Evolutionary conservation across 2,329 filamentous ascomycete genomes (phyloP).

Genomic region (Fusarium mundagurra): DNA sequence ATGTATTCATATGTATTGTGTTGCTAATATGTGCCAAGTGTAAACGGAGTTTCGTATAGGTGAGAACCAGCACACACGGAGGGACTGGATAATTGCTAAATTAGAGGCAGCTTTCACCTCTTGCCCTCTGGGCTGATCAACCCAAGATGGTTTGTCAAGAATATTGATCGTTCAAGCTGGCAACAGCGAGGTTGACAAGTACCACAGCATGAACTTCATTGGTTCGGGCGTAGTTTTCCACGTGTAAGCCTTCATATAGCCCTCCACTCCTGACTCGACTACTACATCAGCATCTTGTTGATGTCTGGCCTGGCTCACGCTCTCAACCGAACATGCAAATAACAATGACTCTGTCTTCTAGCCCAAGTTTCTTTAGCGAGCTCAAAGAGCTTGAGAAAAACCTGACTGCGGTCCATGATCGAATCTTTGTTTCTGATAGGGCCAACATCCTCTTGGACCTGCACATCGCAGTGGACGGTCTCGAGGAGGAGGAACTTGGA

Average conservation of each 20-base stretch:
- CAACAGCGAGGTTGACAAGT: background rate
- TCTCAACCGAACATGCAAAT: background rate
- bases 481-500: background rate
- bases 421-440: background rate
- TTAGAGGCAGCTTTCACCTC: background rate
- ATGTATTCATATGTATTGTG: background rate
- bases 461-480: background rate
- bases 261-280: background rate
- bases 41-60: background rate
- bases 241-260: background rate
- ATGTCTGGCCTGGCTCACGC: background rate
- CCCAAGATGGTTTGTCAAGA: background rate
- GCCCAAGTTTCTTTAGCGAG: background rate
- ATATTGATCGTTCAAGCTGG: background rate
- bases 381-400: background rate
- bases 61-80: background rate
- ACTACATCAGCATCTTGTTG: background rate
- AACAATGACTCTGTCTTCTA: background rate
- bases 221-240: background rate
- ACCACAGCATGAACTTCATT: background rate
- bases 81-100: background rate
- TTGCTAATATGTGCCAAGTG: background rate
- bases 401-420: background rate
- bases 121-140: background rate
- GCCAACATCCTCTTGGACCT: background rate